Conservation (phyloP, 129 eudicot species). For the Escallonia herrerae region DNA sequence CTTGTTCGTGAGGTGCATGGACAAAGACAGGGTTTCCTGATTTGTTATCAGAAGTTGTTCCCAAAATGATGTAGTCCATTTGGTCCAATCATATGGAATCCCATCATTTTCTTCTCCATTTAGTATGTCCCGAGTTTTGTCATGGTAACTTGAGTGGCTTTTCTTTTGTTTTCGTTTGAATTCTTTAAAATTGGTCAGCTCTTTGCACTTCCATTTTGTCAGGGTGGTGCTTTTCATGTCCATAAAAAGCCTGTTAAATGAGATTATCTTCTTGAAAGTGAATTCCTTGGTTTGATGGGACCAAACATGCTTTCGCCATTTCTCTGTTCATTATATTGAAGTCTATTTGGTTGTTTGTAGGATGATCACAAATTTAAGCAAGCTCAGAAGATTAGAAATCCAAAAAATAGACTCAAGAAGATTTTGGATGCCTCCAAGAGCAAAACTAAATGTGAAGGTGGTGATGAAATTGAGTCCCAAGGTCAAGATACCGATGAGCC, state of each 20-base stretch:
- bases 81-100: no score
- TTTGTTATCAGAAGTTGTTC: no score
- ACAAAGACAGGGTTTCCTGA: no score
- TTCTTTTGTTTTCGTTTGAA: not conserved
- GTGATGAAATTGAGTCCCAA: constrained; percentile 85
- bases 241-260: not conserved
- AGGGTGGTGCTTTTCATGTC: not conserved
- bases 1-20: no score
- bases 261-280: not conserved
- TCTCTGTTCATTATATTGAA: not conserved
- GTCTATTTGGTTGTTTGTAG: constrained; percentile 19
- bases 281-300: not conserved
- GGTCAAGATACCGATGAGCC: constrained; percentile 80
- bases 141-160: no score
- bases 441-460: constrained; percentile 92
- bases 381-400: constrained; percentile 82
- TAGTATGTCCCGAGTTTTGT: no score
- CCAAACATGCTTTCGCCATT: not conserved
- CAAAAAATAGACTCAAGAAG: constrained; percentile 77
- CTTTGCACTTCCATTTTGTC: not conserved
- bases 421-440: constrained; percentile 90
- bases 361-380: constrained; percentile 91
- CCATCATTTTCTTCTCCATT: no score
- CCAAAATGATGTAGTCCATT: no score
- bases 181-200: not conserved